A percentile compares a stretch with the other conserved stretches of the same genome.
phyloP scores from a whole-genome alignment of 441 rosid species.

The Aleurites moluccanus region DNA sequence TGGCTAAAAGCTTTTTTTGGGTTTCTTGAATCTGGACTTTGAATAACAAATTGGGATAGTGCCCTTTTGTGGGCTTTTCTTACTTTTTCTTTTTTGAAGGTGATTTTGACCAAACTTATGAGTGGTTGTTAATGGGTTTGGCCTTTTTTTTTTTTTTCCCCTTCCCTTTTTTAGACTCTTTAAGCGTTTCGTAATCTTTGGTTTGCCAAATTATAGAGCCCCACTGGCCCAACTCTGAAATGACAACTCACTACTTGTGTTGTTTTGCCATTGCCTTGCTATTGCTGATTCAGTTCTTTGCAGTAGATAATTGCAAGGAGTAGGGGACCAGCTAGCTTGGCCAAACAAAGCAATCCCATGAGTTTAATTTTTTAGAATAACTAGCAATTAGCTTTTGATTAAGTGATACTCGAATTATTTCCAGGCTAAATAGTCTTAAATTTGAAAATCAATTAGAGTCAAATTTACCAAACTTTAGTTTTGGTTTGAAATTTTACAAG shows the following conservation, averaged over 20 bases:
- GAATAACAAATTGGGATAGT: not conserved
- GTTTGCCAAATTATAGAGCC: not conserved
- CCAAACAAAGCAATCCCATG: no score
- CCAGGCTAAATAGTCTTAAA: no score
- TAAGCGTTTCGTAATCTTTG: not conserved
- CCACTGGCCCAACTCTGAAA: constrained; percentile 17
- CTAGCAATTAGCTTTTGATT: no score
- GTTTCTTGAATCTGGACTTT: not conserved
- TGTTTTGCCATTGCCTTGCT: not conserved
- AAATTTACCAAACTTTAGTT: no score
- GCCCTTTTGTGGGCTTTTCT: constrained; percentile 13
- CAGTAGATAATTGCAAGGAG: not conserved
- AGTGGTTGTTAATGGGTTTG: constrained; percentile 11
- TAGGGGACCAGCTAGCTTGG: no score
- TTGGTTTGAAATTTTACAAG: no score
- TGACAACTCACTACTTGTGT: constrained; percentile 8
- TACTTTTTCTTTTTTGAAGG: not conserved
- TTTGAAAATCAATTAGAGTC: no score
- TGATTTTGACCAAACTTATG: not conserved
- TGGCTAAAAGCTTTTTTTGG: not conserved
- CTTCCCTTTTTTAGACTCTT: not conserved
- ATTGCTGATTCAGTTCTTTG: not conserved
- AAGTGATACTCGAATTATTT: no score
- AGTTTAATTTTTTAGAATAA: no score
- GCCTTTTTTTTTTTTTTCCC: not conserved